Percentiles rank a stretch among this genome's conserved stretches.
Evolutionary conservation across 306 rosid species (phyloP).

Genomic region (Cicer judaicum): DNA sequence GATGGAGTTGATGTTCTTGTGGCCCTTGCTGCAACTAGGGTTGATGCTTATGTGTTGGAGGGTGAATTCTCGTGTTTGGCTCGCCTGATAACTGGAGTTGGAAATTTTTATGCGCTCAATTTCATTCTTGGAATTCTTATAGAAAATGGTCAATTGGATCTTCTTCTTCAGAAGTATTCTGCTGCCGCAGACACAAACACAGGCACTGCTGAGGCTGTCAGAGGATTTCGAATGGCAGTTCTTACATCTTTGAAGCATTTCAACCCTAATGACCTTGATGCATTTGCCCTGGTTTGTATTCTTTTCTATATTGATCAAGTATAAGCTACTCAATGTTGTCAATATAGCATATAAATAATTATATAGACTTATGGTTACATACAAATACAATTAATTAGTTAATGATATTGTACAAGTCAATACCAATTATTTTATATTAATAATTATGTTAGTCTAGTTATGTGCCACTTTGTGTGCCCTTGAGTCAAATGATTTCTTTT

Average conservation of each 20-base stretch:
- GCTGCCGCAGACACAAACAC: conserved; percentile 84
- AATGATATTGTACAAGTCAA: conserved; percentile 8
- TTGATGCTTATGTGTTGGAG: conserved; percentile 90
- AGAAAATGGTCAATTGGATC: conserved; percentile 94
- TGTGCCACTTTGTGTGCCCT: conserved; percentile 18
- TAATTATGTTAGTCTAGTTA: conserved; percentile 26
- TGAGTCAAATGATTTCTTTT: not conserved
- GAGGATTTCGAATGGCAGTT: conserved; percentile 97
- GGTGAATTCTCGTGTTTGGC: conserved; percentile 97
- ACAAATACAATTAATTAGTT: conserved; percentile 21
- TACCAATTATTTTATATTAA: conserved; percentile 6
- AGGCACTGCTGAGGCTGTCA: conserved; percentile 84
- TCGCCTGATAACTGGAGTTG: conserved; percentile 96
- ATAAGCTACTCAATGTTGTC: conserved; percentile 5
- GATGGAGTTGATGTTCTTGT: conserved; percentile 99
- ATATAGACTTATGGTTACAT: conserved; percentile 28
- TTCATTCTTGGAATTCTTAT: conserved; percentile 97
- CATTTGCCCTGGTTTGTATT: conserved; percentile 92
- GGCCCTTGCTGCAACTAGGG: conserved; percentile 97
- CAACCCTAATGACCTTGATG: conserved; percentile 90
- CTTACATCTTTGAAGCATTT: conserved; percentile 97
- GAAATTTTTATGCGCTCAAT: conserved; percentile 87
- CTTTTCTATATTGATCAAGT: conserved; percentile 12
- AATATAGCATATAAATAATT: conserved; percentile 18
- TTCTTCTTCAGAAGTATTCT: conserved; percentile 94